phyloP scores from a whole-genome alignment of 1,139 yeast genomes.

The Suhomyces bokatorum region DNA sequence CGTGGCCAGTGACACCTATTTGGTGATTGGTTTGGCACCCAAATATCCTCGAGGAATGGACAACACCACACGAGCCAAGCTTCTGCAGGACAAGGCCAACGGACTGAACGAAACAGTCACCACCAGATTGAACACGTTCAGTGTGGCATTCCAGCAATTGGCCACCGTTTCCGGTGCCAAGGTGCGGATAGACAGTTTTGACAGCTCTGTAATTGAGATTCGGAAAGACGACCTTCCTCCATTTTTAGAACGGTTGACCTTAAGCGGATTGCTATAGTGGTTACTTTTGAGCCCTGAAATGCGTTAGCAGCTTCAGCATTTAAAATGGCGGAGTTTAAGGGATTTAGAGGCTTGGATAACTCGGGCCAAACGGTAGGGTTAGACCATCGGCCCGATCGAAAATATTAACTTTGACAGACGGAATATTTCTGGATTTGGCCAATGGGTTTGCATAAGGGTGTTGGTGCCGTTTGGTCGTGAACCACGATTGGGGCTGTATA shows the following conservation, averaged over 20 bases:
- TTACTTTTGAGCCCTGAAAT: neutral
- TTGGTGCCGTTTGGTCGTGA: neutral
- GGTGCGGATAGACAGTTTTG: conserved; percentile 90
- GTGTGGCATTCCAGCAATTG: conserved; percentile 86
- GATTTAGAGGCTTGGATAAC: no score
- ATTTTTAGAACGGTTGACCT: conserved; percentile 72
- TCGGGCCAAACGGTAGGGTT: no score
- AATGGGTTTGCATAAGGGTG: no score
- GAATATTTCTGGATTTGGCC: no score
- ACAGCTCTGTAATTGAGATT: conserved; percentile 89
- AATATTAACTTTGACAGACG: no score
- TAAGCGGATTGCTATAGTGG: conserved; percentile 38
- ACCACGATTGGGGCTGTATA: neutral
- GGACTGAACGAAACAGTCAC: conserved; percentile 31
- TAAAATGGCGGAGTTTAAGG: no score
- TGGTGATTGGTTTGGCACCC: conserved; percentile 90
- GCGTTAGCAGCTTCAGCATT: no score
- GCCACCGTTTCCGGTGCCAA: conserved; percentile 83
- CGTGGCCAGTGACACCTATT: conserved; percentile 69
- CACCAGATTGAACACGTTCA: conserved; percentile 70
- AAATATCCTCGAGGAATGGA: conserved; percentile 67
- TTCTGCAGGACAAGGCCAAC: conserved; percentile 31
- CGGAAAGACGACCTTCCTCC: conserved; percentile 84
- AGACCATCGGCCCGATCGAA: no score
- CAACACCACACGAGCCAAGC: conserved; percentile 43